Percentiles rank a stretch among this genome's conserved stretches.
These are phyloP conservation scores for Aspergillus panamensis DNA, from an alignment of 495 filamentous ascomycete genomes.

Conservation along the genomic window DNA sequence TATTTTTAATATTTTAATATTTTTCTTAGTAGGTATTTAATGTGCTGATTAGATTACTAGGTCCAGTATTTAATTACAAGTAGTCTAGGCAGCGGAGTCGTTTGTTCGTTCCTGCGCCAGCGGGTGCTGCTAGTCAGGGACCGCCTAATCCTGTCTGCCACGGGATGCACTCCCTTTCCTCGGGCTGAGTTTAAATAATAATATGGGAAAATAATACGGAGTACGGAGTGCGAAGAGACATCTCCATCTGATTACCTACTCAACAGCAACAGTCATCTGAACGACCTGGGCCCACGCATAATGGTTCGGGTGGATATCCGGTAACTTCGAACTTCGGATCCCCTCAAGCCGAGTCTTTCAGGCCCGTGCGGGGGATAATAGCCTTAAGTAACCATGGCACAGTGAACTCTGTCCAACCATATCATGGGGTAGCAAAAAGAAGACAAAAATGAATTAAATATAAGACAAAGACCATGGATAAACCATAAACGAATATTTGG, in stretches of 20 bases:
- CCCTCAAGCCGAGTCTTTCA: background rate
- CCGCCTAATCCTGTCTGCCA: background rate
- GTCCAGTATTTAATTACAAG: constrained; percentile 7
- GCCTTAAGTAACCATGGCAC: background rate
- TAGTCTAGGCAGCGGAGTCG: constrained; percentile 17
- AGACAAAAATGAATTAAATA: background rate
- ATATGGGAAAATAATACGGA: too few relatives aligned
- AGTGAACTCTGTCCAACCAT: background rate
- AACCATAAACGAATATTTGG: background rate
- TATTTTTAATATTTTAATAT: constrained; percentile 1
- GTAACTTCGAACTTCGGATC: too few relatives aligned
- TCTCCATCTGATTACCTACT: too few relatives aligned
- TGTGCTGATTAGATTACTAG: constrained; percentile 5
- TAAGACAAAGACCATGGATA: background rate
- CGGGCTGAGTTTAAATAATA: constrained; percentile 5
- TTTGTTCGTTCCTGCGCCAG: constrained; percentile 24
- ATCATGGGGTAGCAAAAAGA: background rate
- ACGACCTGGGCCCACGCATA: too few relatives aligned
- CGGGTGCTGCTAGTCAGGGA: constrained; percentile 21
- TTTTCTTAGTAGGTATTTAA: background rate
- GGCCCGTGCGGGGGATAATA: background rate
- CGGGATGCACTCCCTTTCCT: background rate
- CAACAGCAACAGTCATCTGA: too few relatives aligned
- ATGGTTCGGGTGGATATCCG: too few relatives aligned
- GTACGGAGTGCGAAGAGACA: too few relatives aligned